Conservation (phyloP, 2,329 filamentous ascomycete species). For the Ambrosiella beaveri region DNA sequence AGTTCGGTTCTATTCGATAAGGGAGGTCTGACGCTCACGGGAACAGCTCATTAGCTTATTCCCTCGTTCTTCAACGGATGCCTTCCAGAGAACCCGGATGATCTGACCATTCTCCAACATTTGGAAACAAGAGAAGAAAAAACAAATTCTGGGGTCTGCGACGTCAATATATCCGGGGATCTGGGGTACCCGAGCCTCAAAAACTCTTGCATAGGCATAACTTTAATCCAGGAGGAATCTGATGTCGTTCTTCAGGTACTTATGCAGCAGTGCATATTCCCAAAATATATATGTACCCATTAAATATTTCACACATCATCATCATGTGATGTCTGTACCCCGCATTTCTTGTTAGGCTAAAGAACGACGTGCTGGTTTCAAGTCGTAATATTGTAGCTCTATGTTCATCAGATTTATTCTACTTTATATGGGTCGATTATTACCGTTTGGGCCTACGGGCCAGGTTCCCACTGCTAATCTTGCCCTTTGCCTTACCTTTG, state of each 20-base stretch:
- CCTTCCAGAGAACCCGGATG: not conserved
- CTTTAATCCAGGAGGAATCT: not conserved
- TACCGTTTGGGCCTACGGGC: not conserved
- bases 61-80: too few relatives aligned
- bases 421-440: not conserved
- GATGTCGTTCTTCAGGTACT: not conserved
- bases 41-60: too few relatives aligned
- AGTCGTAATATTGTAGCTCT: too few relatives aligned
- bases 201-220: not conserved
- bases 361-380: too few relatives aligned
- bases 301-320: too few relatives aligned
- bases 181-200: not conserved
- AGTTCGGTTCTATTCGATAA: too few relatives aligned
- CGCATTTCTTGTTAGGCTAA: too few relatives aligned
- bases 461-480: not conserved
- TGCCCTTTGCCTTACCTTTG: conserved; percentile 4
- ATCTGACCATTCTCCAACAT: conserved; percentile 1
- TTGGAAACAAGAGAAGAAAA: not conserved
- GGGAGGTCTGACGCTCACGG: too few relatives aligned
- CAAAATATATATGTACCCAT: too few relatives aligned
- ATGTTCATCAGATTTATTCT: too few relatives aligned
- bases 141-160: not conserved
- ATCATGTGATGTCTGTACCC: too few relatives aligned
- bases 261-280: not conserved
- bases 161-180: too few relatives aligned